Evolutionary conservation across 202 grass and related monocot genomes (phyloP).

Genomic region (Panicum hallii): DNA sequence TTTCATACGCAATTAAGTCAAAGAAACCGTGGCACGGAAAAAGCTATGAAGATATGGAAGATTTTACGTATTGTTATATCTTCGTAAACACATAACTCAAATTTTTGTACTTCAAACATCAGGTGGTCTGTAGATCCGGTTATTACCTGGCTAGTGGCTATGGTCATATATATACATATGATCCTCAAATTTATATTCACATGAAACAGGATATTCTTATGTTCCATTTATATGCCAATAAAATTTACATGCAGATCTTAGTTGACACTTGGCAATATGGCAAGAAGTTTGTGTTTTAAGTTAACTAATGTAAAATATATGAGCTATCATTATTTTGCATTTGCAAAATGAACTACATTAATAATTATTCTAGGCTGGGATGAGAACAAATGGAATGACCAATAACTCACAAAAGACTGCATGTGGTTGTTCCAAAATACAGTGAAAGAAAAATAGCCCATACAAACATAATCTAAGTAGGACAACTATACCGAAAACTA

Average conservation of each 20-base stretch:
- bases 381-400: background rate
- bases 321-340: background rate
- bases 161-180: background rate
- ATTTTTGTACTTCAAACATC: slow-evolving; percentile 1
- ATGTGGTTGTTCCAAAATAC: background rate
- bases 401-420: background rate
- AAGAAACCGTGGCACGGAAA: slow-evolving; percentile 8
- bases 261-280: background rate
- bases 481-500: background rate
- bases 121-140: background rate
- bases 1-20: background rate
- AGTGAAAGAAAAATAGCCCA: background rate
- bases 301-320: background rate
- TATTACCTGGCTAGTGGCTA: background rate
- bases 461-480: background rate
- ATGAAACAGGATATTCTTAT: slow-evolving; percentile 13
- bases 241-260: slow-evolving; percentile 6
- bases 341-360: background rate
- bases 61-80: background rate
- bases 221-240: background rate
- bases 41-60: background rate
- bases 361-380: background rate
- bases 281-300: background rate
- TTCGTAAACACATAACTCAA: background rate
- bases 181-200: slow-evolving; percentile 20